Base-by-base conservation (phyloP, 2,329 filamentous ascomycete species). In the Neofusicoccum sp. region DNA sequence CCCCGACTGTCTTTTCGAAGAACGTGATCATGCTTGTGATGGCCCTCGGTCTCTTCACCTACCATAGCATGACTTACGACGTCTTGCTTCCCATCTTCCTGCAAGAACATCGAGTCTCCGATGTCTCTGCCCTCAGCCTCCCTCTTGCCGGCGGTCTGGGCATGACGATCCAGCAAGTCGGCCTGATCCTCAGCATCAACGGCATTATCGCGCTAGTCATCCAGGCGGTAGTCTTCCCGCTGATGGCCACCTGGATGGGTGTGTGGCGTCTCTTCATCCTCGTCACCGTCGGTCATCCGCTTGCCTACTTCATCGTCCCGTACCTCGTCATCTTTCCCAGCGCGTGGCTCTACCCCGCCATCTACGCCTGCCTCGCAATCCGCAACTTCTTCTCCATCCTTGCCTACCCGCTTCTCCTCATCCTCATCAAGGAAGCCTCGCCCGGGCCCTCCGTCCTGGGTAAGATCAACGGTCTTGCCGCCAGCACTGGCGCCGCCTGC, bases 21-120 rank as follows among this genome's bases (percentile, higher is more conserved):
- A 85, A 85, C 44, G 88, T 97, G 65, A 80, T 91, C 67, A 88
- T 90, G 76, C 85, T 97, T 60, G 87, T 95, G 43, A 71, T 92
- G n/a, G 89, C 93, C 1, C 80, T 97, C 52, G 91, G 90, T 48
- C 91, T 97, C 66, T 97, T 96, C 79, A 95, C 92, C 4, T 96
- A 96, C 74, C 93, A 97, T 77, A 92, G 90, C 41, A 97, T 97
- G 93, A 93, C 90, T 0, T 97, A 92, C 77, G 94, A 97, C 72
- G 91, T 96, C 73, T 84, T 97, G 0, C 83, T 97, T 61, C 93
- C 93, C 6, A 97, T 97, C 64, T 97, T 97, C 78, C 87, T 97
- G 58, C 93, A 97, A 74, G 93, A 97, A 70, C 83, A 87, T 44
- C 84, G 85, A 34, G 79, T 69, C 36, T 66, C 71, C 33, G 70